phyloP scores from a whole-genome alignment of 371 early-diverging fungal genomes.

The Thermomucor indicae-seudaticae region DNA sequence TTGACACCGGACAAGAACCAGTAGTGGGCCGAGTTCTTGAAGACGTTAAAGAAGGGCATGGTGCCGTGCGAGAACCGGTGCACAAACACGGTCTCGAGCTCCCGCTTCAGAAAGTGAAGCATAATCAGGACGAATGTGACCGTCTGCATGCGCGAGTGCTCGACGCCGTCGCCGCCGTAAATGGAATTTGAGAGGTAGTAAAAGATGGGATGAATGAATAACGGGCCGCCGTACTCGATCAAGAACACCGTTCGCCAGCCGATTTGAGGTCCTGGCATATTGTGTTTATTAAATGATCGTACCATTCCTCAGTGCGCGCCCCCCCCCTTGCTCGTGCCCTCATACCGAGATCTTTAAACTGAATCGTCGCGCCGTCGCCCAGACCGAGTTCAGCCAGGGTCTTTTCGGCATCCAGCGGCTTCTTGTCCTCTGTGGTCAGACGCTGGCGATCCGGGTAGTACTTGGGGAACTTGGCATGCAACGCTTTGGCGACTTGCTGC shows the following conservation, averaged over 20 bases:
- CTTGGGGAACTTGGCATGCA: conserved; percentile 57
- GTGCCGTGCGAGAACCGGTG: conserved; percentile 93
- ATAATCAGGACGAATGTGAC: conserved; percentile 66
- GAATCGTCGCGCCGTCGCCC: conserved; percentile 57
- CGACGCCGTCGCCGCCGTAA: conserved; percentile 63
- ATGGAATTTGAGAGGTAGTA: conserved; percentile 67
- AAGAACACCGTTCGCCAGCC: conserved; percentile 94
- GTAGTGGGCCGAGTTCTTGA: conserved; percentile 95
- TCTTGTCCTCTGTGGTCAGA: conserved; percentile 57
- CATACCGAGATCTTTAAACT: conserved; percentile 81
- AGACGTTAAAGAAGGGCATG: conserved; percentile 91
- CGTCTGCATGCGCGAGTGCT: conserved; percentile 68
- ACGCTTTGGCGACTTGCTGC: conserved; percentile 58
- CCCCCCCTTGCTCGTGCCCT: neutral
- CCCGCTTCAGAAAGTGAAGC: conserved; percentile 91
- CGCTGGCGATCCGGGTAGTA: conserved; percentile 77
- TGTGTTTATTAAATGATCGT: neutral
- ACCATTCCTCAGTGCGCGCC: neutral
- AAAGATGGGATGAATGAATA: conserved; percentile 83
- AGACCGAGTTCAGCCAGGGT: conserved; percentile 56
- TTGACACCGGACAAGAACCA: conserved; percentile 87
- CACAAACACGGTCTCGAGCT: conserved; percentile 89
- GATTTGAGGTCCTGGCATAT: conserved; percentile 80
- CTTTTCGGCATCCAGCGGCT: conserved; percentile 54
- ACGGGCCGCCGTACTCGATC: conserved; percentile 91